Conservation (phyloP, 768 basidiomycete species). For the Leccinum incarnatum region DNA sequence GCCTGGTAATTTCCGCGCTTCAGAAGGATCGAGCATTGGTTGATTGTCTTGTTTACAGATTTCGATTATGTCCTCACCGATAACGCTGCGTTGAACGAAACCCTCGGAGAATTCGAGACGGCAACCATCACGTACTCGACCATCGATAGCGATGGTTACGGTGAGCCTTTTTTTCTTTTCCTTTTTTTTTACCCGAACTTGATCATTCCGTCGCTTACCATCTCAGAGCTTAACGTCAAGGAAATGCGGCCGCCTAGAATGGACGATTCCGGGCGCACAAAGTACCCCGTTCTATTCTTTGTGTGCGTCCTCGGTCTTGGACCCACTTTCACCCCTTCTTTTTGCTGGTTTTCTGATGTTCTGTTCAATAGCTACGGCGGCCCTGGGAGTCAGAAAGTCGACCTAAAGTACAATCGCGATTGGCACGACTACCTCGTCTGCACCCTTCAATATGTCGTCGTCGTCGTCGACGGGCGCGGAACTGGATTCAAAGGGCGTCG, state of each 20-base stretch:
- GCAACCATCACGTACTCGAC: slow-evolving; percentile 70
- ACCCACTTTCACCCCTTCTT: neutral
- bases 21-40: neutral
- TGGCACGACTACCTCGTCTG: slow-evolving; percentile 90
- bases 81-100: slow-evolving; percentile 64
- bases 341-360: slow-evolving; percentile 6
- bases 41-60: slow-evolving; percentile 35
- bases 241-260: slow-evolving; percentile 90
- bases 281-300: slow-evolving; percentile 91
- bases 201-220: slow-evolving; percentile 17
- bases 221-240: slow-evolving; percentile 79
- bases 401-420: slow-evolving; percentile 62
- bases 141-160: slow-evolving; percentile 77
- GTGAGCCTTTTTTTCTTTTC: slow-evolving; percentile 36
- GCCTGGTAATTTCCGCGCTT: slow-evolving; percentile 34
- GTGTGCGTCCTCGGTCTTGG: slow-evolving; percentile 46
- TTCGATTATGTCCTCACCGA: slow-evolving; percentile 66
- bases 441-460: slow-evolving; percentile 78
- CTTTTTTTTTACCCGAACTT: slow-evolving; percentile 8
- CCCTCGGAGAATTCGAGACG: slow-evolving; percentile 64
- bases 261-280: slow-evolving; percentile 93
- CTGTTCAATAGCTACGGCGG: slow-evolving; percentile 73
- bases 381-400: slow-evolving; percentile 78
- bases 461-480: slow-evolving; percentile 89
- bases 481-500: slow-evolving; percentile 88